Conservation (phyloP, 805 yeast genomes). For the Candida nitratophila region DNA sequence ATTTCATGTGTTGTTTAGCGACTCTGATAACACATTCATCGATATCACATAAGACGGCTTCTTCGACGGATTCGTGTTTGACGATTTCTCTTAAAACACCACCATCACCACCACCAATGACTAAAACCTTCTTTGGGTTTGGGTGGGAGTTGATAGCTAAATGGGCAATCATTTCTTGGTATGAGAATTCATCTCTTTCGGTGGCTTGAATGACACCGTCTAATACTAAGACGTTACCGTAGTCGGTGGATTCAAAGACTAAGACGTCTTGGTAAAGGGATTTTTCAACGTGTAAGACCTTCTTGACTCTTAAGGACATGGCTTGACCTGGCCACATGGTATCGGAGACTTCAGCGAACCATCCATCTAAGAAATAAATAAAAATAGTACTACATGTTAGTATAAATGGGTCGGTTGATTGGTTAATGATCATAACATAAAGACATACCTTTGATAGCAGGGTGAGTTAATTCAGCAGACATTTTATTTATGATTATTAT, state of each 20-base stretch:
- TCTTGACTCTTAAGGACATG: conserved; percentile 82
- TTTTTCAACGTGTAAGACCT: conserved; percentile 76
- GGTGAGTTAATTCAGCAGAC: conserved; percentile 9
- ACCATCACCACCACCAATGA: conserved; percentile 98
- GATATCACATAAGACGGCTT: conserved; percentile 88
- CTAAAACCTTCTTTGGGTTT: conserved; percentile 87
- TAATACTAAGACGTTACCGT: conserved; percentile 91
- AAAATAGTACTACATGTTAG: too few relatives aligned
- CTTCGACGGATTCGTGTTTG: conserved; percentile 81
- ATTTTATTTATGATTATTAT: conserved; percentile 1
- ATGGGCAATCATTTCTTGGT: conserved; percentile 98
- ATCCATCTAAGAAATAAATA: conserved; percentile 74
- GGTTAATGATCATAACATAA: neutral
- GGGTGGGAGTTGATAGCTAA: conserved; percentile 90
- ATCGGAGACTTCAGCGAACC: conserved; percentile 94
- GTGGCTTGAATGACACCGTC: conserved; percentile 96
- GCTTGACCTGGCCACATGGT: conserved; percentile 99
- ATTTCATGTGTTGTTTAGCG: conserved; percentile 82
- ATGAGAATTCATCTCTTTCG: conserved; percentile 94
- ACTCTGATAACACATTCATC: conserved; percentile 89
- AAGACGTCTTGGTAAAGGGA: conserved; percentile 91
- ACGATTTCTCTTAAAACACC: conserved; percentile 94
- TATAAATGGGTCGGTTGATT: neutral
- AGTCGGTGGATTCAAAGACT: conserved; percentile 86
- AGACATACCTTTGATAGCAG: conserved; percentile 6